Evolutionary conservation across 805 yeast species (phyloP), one percentile per base, ranked within the genome.

Genomic region (Starmerella riodocensis): DNA sequence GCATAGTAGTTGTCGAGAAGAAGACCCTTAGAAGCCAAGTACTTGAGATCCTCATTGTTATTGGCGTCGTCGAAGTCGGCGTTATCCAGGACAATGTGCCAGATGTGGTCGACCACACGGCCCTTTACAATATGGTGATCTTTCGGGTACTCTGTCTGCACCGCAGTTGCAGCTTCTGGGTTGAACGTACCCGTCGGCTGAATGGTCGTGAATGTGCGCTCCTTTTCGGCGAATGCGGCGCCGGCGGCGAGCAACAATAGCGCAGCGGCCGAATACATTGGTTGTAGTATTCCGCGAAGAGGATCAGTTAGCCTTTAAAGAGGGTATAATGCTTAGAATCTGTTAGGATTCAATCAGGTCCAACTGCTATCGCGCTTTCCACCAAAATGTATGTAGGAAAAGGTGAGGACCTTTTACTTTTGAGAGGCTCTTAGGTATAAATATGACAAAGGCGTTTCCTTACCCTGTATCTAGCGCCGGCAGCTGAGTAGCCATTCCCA

Each of bases 11-110:
- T 70, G 56, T 58, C 60, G 49, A 70, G 58, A 32, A 59, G 54
- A 40, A 68, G 59, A 54, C 73, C 75, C 40, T 65, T 52, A 48
- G 58, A 40, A 21, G 67, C 65, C 39, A 70, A 58, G 52, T 60
- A 58, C 52, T 59, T 56, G 49, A 70, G 54, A 38, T 66, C 68
- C 7, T 60, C 54, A 51, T 69, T 62, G 48, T 59, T 64, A 32
- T 61, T 62, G 32, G 74, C 74, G 49, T 69, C 70, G 49, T 65
- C 68, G 54, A 54, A 69, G 58, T 68, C 57, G 39, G 73, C 70
- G 57, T 67, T 67, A 57, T 69, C 74, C 46, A 70, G 62, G 66
- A 69, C 70, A 47, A 70, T 65, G 49, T 60, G 58, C 55, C 55
- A 51, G 29, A 51, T 41, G 48, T 51, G 52, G 50, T 52, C 56